Evolutionary conservation across 257 asterid species (phyloP).

Genomic region (Dorcoceras hygrometricum): DNA sequence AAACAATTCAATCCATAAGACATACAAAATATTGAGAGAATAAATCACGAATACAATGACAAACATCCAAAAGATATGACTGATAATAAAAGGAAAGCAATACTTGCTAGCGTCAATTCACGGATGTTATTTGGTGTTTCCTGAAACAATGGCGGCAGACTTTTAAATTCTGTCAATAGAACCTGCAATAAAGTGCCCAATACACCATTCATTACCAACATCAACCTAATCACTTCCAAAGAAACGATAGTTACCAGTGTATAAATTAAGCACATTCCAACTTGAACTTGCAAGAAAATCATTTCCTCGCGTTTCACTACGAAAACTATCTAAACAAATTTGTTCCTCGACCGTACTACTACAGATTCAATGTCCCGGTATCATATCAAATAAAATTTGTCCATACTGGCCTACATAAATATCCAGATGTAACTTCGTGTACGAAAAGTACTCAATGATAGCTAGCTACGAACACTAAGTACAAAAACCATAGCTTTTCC

Average conservation of each 20-base stretch:
- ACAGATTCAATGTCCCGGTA: background rate
- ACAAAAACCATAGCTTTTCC: background rate
- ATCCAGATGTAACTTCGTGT: background rate
- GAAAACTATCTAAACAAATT: background rate
- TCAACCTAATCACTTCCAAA: background rate
- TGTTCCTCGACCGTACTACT: background rate
- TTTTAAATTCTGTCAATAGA: slow-evolving; percentile 45
- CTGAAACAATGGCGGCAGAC: slow-evolving; percentile 58
- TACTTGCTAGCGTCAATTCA: slow-evolving; percentile 62
- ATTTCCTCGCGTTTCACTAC: background rate
- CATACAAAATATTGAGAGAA: background rate
- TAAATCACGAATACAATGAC: background rate
- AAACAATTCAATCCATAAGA: slow-evolving; percentile 22
- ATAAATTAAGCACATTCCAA: background rate
- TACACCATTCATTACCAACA: background rate
- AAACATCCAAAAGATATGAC: slow-evolving; percentile 3
- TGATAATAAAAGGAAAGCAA: slow-evolving; percentile 17
- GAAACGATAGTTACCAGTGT: background rate
- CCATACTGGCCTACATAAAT: background rate
- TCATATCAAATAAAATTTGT: too few relatives aligned
- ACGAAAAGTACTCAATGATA: background rate
- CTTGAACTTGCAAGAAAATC: background rate
- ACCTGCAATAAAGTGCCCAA: slow-evolving; percentile 32
- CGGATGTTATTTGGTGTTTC: slow-evolving; percentile 48
- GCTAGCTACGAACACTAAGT: background rate